These are phyloP conservation scores for Punctularia strigosozonata DNA, from an alignment of 768 basidiomycete species.

Conservation along the genomic window DNA sequence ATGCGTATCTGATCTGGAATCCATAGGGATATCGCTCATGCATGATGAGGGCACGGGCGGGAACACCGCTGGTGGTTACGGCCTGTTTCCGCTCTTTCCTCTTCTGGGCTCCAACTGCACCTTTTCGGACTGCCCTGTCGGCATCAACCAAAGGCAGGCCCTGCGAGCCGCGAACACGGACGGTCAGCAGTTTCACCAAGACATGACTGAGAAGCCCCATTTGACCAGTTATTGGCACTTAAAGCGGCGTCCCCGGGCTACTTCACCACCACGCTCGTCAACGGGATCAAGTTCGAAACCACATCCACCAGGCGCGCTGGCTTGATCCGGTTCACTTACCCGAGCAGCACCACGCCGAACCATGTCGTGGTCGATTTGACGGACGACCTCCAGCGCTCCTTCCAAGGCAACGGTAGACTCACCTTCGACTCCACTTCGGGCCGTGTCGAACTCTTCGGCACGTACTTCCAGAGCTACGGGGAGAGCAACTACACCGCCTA, in stretches of 20 bases:
- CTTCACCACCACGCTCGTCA: slow-evolving; percentile 35
- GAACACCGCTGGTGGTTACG: slow-evolving; percentile 37
- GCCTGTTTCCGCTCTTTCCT: slow-evolving; percentile 40
- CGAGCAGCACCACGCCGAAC: slow-evolving; percentile 1
- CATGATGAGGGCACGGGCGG: slow-evolving; percentile 45
- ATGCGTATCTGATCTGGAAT: slow-evolving; percentile 11
- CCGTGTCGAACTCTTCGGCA: slow-evolving; percentile 28
- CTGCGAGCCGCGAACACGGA: slow-evolving; percentile 32
- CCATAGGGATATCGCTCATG: slow-evolving; percentile 36
- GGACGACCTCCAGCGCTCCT: slow-evolving; percentile 28
- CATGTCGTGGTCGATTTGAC: slow-evolving; percentile 13
- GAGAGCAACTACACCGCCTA: slow-evolving; percentile 35
- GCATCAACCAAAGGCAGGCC: slow-evolving; percentile 25
- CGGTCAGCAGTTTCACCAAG: slow-evolving; percentile 15
- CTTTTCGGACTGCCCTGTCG: slow-evolving; percentile 31
- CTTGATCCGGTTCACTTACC: slow-evolving; percentile 13
- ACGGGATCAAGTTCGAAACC: slow-evolving; percentile 25
- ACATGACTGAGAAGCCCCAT: neutral
- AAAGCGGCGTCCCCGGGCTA: slow-evolving; percentile 35
- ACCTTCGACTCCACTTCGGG: slow-evolving; percentile 18
- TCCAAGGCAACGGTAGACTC: slow-evolving; percentile 28
- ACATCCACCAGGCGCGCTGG: slow-evolving; percentile 15
- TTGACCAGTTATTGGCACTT: neutral
- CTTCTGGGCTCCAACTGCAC: slow-evolving; percentile 27
- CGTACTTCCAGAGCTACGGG: slow-evolving; percentile 34